A percentile compares a stretch with the other conserved stretches of the same genome.
Evolutionary conservation across 164 flowering plant genomes (phyloP).

Genomic region (Piper longum): DNA sequence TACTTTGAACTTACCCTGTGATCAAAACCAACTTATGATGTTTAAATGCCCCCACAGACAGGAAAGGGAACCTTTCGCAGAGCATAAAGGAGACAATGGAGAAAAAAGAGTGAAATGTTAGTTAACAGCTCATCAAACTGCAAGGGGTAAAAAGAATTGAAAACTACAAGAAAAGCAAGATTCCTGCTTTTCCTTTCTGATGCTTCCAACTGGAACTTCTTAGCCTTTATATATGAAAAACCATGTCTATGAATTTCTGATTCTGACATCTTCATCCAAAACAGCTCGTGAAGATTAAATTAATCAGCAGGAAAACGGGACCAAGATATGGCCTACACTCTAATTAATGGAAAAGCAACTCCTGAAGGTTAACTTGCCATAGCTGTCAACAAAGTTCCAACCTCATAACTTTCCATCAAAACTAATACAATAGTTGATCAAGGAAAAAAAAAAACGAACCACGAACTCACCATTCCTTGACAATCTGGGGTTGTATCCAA

Average conservation of each 20-base stretch:
- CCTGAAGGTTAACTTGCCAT: too few species aligned
- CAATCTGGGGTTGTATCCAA: conserved; percentile 10
- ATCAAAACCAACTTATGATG: conserved; percentile 20
- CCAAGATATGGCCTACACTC: too few species aligned
- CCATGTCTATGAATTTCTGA: neutral
- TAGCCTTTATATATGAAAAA: neutral
- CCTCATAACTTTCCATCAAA: too few species aligned
- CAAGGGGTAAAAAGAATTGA: too few species aligned
- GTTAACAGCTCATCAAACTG: conserved; percentile 52
- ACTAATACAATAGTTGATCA: too few species aligned
- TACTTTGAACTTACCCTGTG: conserved; percentile 26
- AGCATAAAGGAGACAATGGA: conserved; percentile 60
- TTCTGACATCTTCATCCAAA: too few species aligned
- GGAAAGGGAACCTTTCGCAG: conserved; percentile 78
- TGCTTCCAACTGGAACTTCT: conserved; percentile 6
- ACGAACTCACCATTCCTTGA: too few species aligned
- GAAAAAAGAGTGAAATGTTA: conserved; percentile 31
- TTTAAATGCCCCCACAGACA: conserved; percentile 30
- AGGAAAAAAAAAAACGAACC: too few species aligned
- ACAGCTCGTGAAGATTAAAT: too few species aligned
- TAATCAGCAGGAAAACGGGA: neutral
- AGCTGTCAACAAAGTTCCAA: too few species aligned
- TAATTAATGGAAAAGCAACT: too few species aligned
- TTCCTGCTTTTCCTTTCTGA: conserved; percentile 23
- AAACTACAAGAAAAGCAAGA: conserved; percentile 53